These are phyloP conservation scores for Nannochloropsis gaditana DNA, from an alignment of 108 stramenopile species.

Conservation along the genomic window DNA sequence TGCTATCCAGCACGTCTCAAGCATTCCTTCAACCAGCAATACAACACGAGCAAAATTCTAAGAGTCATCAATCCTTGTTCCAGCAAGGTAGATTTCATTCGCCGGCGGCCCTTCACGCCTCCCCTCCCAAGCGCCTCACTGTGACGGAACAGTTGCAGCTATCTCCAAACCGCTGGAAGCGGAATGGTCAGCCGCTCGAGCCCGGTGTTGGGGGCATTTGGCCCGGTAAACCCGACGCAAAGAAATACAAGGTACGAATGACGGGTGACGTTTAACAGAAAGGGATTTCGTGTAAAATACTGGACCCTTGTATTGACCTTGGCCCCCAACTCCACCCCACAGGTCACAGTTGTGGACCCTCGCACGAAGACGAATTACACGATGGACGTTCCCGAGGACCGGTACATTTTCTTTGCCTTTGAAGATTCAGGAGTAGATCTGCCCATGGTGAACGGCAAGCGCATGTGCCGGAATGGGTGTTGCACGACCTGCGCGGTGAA, in stretches of 20 bases:
- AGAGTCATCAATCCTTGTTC: no score
- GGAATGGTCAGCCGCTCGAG: conserved; percentile 26
- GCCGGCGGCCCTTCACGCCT: neutral
- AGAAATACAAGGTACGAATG: conserved; percentile 36
- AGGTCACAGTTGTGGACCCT: conserved; percentile 11
- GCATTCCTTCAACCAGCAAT: no score
- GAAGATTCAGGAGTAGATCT: conserved; percentile 49
- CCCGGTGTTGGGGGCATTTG: conserved; percentile 51
- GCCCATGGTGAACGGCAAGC: conserved; percentile 48
- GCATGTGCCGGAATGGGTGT: conserved; percentile 57
- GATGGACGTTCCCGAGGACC: conserved; percentile 51
- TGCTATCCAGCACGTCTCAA: no score
- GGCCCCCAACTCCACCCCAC: neutral
- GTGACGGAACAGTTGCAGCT: conserved; percentile 2
- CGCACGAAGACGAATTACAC: conserved; percentile 18
- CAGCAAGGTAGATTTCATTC: neutral
- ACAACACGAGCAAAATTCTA: no score
- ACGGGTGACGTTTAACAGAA: neutral
- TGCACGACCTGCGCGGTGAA: conserved; percentile 55
- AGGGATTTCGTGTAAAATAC: no score
- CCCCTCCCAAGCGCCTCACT: neutral
- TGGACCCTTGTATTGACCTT: no score
- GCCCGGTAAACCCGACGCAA: conserved; percentile 53
- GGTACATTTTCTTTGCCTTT: conserved; percentile 52
- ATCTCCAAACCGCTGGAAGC: conserved; percentile 41